Conservation (phyloP, 768 basidiomycete species). For the Lyophyllum semitale region DNA sequence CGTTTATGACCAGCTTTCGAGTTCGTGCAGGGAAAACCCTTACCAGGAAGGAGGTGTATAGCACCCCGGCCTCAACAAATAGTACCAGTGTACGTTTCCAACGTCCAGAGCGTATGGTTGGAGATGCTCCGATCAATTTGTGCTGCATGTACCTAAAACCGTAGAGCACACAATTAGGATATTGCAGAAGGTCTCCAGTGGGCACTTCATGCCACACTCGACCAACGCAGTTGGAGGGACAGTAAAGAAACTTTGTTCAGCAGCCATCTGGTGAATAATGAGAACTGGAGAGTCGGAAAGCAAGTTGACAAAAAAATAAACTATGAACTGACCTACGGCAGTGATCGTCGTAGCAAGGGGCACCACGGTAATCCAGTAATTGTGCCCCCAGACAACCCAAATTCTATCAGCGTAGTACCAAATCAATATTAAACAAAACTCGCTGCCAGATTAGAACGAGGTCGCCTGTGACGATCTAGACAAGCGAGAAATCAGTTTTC, state of each 20-base stretch:
- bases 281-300: background rate
- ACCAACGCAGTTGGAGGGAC: background rate
- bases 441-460: slow-evolving; percentile 13
- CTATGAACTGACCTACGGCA: background rate
- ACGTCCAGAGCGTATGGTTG: background rate
- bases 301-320: background rate
- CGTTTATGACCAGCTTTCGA: background rate
- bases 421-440: background rate
- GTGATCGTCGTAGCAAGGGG: slow-evolving; percentile 1
- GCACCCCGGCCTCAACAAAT: background rate
- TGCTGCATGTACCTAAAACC: background rate
- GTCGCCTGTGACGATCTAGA: slow-evolving; percentile 8
- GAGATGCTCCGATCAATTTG: background rate
- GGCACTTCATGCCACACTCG: background rate
- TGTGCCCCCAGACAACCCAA: slow-evolving; percentile 13
- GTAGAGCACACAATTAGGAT: background rate
- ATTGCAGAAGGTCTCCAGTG: background rate
- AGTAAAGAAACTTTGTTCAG: background rate
- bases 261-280: background rate
- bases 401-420: slow-evolving; percentile 1
- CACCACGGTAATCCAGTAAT: slow-evolving; percentile 5
- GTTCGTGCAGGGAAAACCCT: background rate
- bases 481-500: background rate
- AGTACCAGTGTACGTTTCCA: background rate
- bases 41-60: background rate